A percentile compares a stretch with the other conserved stretches of the same genome.
Evolutionary conservation across 352 stramenopile species (phyloP).

Genomic region (Aphanomyces stellatus): DNA sequence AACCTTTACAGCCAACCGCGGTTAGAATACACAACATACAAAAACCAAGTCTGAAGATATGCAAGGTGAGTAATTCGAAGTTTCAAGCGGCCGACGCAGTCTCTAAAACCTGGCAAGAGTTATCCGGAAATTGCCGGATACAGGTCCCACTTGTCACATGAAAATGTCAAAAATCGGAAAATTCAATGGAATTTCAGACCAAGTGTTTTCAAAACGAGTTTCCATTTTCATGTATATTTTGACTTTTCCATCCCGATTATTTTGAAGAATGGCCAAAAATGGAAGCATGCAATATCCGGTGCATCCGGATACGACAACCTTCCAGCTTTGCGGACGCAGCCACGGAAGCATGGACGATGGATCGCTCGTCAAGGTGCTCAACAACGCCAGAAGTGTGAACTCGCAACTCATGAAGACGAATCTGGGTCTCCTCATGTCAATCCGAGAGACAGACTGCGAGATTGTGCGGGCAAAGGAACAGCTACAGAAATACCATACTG

Average conservation of each 20-base stretch:
- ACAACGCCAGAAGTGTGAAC: conserved; percentile 31
- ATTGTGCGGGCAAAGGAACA: conserved; percentile 26
- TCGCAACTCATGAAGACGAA: conserved; percentile 49
- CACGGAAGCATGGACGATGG: conserved; percentile 8
- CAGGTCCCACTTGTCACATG: no score
- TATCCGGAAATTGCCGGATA: no score
- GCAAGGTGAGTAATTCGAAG: background rate
- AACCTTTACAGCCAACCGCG: no score
- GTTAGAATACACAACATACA: background rate
- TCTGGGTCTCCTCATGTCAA: conserved; percentile 39
- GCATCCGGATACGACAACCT: no score
- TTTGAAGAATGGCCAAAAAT: no score
- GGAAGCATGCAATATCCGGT: no score
- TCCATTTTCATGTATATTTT: no score
- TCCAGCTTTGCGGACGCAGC: no score
- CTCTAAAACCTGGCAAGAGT: no score
- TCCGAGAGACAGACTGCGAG: conserved; percentile 37
- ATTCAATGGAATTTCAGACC: background rate
- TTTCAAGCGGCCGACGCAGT: no score
- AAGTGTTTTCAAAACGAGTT: no score
- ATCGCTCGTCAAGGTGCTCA: conserved; percentile 19
- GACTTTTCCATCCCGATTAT: no score
- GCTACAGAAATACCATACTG: conserved; percentile 26
- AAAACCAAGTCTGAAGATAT: background rate
- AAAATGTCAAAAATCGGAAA: background rate